Evolutionary conservation across 495 filamentous ascomycete genomes (phyloP).

Genomic region (Ascobolus immersus): DNA sequence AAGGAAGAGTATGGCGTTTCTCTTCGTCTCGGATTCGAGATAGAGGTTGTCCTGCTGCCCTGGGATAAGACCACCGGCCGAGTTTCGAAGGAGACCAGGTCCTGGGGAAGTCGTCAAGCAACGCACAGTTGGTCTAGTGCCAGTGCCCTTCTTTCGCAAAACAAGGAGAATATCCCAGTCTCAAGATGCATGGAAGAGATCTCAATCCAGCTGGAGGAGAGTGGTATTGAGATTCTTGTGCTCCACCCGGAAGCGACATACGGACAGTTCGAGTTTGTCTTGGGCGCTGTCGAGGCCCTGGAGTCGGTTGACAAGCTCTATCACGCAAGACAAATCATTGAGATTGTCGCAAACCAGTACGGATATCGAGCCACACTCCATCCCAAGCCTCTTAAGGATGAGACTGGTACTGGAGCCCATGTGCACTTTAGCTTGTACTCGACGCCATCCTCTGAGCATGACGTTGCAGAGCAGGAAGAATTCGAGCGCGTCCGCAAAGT

Average conservation of each 20-base stretch:
- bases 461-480: no score
- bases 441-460: constrained; percentile 16
- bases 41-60: constrained; percentile 49
- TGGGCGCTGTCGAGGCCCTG: constrained; percentile 37
- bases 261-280: constrained; percentile 63
- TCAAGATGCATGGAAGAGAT: no score
- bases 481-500: no score
- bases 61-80: no score
- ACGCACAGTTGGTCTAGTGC: no score
- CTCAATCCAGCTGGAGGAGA: constrained; percentile 25
- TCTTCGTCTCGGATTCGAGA: constrained; percentile 53
- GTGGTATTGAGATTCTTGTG: constrained; percentile 45
- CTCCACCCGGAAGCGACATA: constrained; percentile 52
- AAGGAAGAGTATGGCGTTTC: constrained; percentile 20
- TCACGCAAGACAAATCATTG: constrained; percentile 45
- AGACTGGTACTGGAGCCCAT: constrained; percentile 39
- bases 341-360: constrained; percentile 28
- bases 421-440: constrained; percentile 41
- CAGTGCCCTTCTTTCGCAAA: no score
- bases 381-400: constrained; percentile 37
- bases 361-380: constrained; percentile 45
- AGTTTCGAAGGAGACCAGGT: no score
- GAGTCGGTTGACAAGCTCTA: constrained; percentile 47
- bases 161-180: no score
- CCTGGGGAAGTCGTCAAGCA: no score